Percentiles rank a stretch among this genome's conserved stretches.
These are phyloP conservation scores for Hygrocybe coccinea DNA, from an alignment of 768 basidiomycete genomes.

Conservation along the genomic window DNA sequence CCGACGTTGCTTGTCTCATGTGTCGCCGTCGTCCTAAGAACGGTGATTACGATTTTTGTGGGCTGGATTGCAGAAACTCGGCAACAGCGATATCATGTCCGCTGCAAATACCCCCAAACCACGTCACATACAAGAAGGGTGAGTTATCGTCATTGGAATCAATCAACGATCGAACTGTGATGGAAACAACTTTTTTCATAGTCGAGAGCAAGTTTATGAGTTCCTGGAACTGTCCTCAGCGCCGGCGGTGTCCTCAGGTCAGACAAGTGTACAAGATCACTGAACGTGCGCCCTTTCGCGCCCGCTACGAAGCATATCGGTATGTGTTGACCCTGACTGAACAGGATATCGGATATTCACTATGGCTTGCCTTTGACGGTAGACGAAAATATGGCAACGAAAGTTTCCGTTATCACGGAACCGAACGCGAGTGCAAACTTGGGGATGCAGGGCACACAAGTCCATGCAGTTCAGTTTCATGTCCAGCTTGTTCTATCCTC, in stretches of 20 bases:
- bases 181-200: slow-evolving; percentile 3
- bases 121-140: slow-evolving; percentile 23
- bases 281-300: slow-evolving; percentile 20
- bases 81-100: slow-evolving; percentile 21
- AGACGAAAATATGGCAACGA: slow-evolving; percentile 25
- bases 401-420: slow-evolving; percentile 31
- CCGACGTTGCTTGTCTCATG: background rate
- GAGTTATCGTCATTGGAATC: background rate
- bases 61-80: slow-evolving; percentile 21
- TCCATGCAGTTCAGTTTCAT: slow-evolving; percentile 21
- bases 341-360: background rate
- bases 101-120: slow-evolving; percentile 22
- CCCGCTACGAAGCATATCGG: slow-evolving; percentile 9
- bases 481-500: slow-evolving; percentile 26
- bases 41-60: slow-evolving; percentile 18
- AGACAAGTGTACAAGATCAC: slow-evolving; percentile 29
- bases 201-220: slow-evolving; percentile 26
- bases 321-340: slow-evolving; percentile 3
- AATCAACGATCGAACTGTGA: background rate
- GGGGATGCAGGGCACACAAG: slow-evolving; percentile 20
- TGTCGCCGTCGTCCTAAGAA: slow-evolving; percentile 2
- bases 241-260: slow-evolving; percentile 15
- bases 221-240: slow-evolving; percentile 18
- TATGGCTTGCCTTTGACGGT: background rate
- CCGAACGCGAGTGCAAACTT: slow-evolving; percentile 22